phyloP scores from a whole-genome alignment of 2,329 filamentous ascomycete genomes.

The Cephalotrichum gorgonifer region DNA sequence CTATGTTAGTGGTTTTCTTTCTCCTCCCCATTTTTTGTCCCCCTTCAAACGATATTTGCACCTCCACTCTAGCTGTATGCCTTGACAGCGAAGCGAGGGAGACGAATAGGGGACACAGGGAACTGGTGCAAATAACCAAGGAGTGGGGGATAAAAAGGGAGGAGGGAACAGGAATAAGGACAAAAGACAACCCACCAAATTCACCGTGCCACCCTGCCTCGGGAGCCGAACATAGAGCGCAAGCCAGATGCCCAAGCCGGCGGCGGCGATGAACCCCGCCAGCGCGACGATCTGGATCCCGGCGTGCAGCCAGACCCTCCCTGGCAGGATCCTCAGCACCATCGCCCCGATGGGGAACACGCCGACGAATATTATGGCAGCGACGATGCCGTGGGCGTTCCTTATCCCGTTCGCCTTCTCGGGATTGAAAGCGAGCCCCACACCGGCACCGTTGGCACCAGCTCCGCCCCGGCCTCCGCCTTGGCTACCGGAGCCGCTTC shows the following conservation, averaged over 20 bases:
- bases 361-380: conserved; percentile 26
- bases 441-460: neutral
- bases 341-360: conserved; percentile 34
- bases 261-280: conserved; percentile 25
- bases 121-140: neutral
- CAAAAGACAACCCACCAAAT: neutral
- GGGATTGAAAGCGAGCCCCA: conserved; percentile 15
- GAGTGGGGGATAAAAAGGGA: neutral
- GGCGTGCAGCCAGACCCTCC: conserved; percentile 24
- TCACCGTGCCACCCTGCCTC: neutral
- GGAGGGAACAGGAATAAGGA: neutral
- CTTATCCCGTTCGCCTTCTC: conserved; percentile 18
- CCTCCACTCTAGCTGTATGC: too few species aligned
- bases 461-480: neutral
- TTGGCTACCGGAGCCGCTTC: neutral
- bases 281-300: conserved; percentile 25
- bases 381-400: conserved; percentile 29
- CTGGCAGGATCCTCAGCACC: conserved; percentile 25
- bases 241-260: conserved; percentile 31
- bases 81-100: too few species aligned
- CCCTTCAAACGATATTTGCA: too few species aligned
- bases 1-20: neutral
- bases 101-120: neutral
- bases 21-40: too few species aligned
- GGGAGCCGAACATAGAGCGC: conserved; percentile 18